phyloP scores from a whole-genome alignment of 2,329 filamentous ascomycete species.

The Aspergillus sojae region DNA sequence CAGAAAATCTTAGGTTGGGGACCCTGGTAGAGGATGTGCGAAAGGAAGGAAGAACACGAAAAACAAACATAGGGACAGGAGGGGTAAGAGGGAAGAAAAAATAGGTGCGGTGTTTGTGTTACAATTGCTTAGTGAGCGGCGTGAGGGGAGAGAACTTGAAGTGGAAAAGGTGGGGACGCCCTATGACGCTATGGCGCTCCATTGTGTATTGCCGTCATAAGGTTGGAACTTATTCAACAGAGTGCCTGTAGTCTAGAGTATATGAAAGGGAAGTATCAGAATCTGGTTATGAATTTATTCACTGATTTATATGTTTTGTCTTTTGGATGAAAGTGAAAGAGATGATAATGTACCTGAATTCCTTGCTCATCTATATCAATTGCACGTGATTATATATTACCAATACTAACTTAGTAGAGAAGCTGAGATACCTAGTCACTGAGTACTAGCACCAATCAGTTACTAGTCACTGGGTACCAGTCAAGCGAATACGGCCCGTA shows the following conservation, averaged over 20 bases:
- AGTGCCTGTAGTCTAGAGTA: background rate
- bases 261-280: background rate
- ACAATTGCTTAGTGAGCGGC: conserved; percentile 16
- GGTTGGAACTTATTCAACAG: background rate
- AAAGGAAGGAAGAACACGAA: conserved; percentile 17
- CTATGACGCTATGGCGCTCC: conserved; percentile 20
- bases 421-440: too few relatives aligned
- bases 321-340: background rate
- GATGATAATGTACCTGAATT: background rate
- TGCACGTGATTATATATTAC: background rate
- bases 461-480: background rate
- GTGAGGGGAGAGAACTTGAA: conserved; percentile 16
- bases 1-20: conserved; percentile 26
- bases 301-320: background rate
- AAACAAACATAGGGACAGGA: conserved; percentile 28
- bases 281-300: background rate
- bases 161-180: conserved; percentile 16
- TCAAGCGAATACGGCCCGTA: background rate
- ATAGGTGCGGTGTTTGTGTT: conserved; percentile 1
- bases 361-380: background rate
- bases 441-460: background rate
- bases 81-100: conserved; percentile 12
- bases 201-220: background rate
- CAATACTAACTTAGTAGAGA: too few relatives aligned
- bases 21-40: conserved; percentile 26